These are phyloP conservation scores for Lantana camara DNA, from an alignment of 257 asterid species.

Conservation along the genomic window DNA sequence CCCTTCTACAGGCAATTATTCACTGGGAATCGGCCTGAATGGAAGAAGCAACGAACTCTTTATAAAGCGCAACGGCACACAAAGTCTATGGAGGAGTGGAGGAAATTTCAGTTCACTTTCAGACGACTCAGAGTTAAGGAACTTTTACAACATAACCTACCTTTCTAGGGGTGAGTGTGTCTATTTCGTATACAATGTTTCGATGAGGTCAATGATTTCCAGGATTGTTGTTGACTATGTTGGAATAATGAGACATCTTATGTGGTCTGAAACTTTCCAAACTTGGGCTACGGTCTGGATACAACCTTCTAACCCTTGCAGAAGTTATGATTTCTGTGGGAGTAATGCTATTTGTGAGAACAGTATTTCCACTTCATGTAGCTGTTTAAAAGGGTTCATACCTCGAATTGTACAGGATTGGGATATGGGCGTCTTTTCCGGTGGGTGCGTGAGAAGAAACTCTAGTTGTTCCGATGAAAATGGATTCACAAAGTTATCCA, in stretches of 20 bases:
- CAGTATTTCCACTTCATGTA: neutral
- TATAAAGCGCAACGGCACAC: neutral
- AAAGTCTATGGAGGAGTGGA: slow-evolving; percentile 42
- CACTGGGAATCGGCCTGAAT: slow-evolving; percentile 34
- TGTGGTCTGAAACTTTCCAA: slow-evolving; percentile 20
- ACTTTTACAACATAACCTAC: slow-evolving; percentile 22
- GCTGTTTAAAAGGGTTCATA: slow-evolving; percentile 27
- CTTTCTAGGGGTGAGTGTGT: neutral
- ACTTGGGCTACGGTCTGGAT: neutral
- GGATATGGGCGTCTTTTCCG: neutral
- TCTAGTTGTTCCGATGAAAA: slow-evolving; percentile 20
- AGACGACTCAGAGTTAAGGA: neutral
- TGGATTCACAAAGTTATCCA: slow-evolving; percentile 3
- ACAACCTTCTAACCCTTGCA: slow-evolving; percentile 9
- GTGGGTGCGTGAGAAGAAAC: slow-evolving; percentile 33
- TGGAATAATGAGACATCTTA: neutral
- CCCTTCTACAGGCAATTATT: too few species aligned
- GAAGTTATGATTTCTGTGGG: neutral
- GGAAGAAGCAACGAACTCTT: slow-evolving; percentile 38
- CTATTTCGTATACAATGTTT: slow-evolving; percentile 19
- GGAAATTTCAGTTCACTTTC: slow-evolving; percentile 10
- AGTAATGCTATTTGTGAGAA: slow-evolving; percentile 25
- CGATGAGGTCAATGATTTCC: slow-evolving; percentile 1
- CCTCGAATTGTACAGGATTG: slow-evolving; percentile 3
- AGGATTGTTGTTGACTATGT: slow-evolving; percentile 16